Percentiles rank a stretch among this genome's conserved stretches.
phyloP scores from a whole-genome alignment of 495 filamentous ascomycete genomes.

The Trichoderma orchidacearum region DNA sequence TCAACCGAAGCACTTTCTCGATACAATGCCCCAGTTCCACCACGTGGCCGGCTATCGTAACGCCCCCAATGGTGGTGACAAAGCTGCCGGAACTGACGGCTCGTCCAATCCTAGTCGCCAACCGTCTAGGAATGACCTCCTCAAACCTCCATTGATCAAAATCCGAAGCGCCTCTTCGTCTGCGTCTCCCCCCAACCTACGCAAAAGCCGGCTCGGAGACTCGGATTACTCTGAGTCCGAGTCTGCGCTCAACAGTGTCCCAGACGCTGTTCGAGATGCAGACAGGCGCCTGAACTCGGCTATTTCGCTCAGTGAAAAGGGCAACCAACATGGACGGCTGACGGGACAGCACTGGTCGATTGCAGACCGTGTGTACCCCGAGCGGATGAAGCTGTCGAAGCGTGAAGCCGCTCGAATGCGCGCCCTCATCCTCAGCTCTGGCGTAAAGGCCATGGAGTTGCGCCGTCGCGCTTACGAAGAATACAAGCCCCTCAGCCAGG shows the following conservation, averaged over 20 bases:
- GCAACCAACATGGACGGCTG: neutral
- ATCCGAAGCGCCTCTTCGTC: constrained; percentile 36
- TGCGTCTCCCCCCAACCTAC: constrained; percentile 16
- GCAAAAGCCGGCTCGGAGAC: constrained; percentile 6
- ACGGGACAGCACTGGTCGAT: constrained; percentile 53
- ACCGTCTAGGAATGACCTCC: constrained; percentile 35
- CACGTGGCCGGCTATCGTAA: neutral
- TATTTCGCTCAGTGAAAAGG: constrained; percentile 5
- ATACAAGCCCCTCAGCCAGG: neutral
- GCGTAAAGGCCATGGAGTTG: constrained; percentile 75
- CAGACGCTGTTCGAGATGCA: constrained; percentile 10
- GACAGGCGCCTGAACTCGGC: constrained; percentile 14
- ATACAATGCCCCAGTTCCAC: constrained; percentile 25
- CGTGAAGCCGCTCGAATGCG: constrained; percentile 62
- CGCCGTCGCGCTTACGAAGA: constrained; percentile 43
- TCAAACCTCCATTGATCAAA: constrained; percentile 51
- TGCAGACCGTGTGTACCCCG: constrained; percentile 38
- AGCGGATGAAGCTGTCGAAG: constrained; percentile 30
- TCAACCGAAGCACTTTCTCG: constrained; percentile 20
- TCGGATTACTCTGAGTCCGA: constrained; percentile 22
- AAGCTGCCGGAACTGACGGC: constrained; percentile 3
- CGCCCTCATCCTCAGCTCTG: constrained; percentile 64
- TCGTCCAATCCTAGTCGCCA: constrained; percentile 20
- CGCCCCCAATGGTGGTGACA: neutral
- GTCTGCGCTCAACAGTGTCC: constrained; percentile 9